A percentile compares a stretch with the other conserved stretches of the same genome.
Evolutionary conservation across 23 red algal genomes (phyloP).

Genomic region (Gracilaria vermiculophylla): DNA sequence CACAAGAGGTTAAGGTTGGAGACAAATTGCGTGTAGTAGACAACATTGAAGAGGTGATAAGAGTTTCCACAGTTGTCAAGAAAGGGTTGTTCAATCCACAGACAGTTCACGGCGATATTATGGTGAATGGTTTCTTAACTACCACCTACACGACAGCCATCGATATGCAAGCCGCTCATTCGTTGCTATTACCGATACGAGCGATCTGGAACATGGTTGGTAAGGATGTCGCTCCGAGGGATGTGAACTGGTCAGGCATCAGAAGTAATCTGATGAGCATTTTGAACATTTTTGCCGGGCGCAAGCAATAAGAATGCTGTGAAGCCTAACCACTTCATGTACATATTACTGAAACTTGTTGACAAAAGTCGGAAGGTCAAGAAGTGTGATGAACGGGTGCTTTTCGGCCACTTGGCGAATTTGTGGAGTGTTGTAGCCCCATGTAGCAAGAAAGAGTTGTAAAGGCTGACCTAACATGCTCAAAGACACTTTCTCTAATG

Average conservation of each 20-base stretch:
- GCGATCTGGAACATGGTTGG: neutral
- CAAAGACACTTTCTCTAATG: conserved; percentile 81
- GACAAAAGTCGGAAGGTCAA: conserved; percentile 83
- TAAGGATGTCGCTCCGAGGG: neutral
- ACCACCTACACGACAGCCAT: conserved; percentile 54
- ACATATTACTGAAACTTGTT: conserved; percentile 87
- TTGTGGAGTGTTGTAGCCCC: conserved; percentile 92
- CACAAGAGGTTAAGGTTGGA: neutral
- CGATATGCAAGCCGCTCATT: conserved; percentile 24
- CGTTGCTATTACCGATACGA: conserved; percentile 48
- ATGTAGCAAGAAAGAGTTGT: conserved; percentile 85
- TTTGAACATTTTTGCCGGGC: neutral
- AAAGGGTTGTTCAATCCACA: conserved; percentile 78
- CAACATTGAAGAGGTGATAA: neutral
- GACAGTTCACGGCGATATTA: conserved; percentile 73
- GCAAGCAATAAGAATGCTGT: neutral
- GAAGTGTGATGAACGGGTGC: conserved; percentile 80
- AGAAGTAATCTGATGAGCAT: neutral
- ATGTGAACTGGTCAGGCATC: neutral
- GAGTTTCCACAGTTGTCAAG: conserved; percentile 8
- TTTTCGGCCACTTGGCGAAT: conserved; percentile 59
- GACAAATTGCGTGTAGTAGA: conserved; percentile 11
- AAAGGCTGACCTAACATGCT: conserved; percentile 89
- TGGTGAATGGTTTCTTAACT: conserved; percentile 56
- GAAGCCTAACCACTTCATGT: neutral